These are phyloP conservation scores for Vigna radiata DNA, from an alignment of 306 rosid species.

Conservation along the genomic window DNA sequence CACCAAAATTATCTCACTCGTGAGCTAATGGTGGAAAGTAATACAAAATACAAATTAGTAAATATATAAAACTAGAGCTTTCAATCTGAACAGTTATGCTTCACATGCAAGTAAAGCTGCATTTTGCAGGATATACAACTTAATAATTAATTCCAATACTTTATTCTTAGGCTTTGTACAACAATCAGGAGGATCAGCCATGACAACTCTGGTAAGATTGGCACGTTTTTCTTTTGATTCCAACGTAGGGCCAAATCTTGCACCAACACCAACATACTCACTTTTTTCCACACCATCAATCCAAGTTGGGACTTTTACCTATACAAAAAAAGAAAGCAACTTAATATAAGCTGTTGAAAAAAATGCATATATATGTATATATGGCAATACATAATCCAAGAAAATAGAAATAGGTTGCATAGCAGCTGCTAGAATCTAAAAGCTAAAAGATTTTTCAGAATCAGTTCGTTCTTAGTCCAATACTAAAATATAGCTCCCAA, in stretches of 20 bases:
- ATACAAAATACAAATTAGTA: constrained; percentile 44
- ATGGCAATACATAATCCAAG: constrained; percentile 22
- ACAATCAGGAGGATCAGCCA: constrained; percentile 98
- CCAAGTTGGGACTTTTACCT: constrained; percentile 97
- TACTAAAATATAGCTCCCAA: not conserved
- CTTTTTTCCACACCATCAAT: constrained; percentile 63
- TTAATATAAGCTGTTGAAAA: constrained; percentile 12
- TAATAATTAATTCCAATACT: constrained; percentile 51
- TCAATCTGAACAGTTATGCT: constrained; percentile 29
- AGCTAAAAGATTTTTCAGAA: constrained; percentile 15
- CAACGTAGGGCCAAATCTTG: constrained; percentile 89
- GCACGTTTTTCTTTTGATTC: constrained; percentile 93
- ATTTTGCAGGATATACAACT: constrained; percentile 34
- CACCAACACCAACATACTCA: constrained; percentile 96
- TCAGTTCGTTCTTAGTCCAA: not conserved
- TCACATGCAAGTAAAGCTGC: constrained; percentile 27
- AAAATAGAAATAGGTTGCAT: constrained; percentile 1
- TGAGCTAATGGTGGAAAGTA: constrained; percentile 68
- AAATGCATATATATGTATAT: constrained; percentile 1
- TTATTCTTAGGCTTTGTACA: constrained; percentile 68
- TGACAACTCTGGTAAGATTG: constrained; percentile 82
- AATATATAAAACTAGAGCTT: constrained; percentile 27
- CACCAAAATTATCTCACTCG: constrained; percentile 81
- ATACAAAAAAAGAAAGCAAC: constrained; percentile 30
- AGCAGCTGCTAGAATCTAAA: not conserved